Evolutionary conservation across 148 eudicot species (phyloP), one percentile per base, ranked within the genome.

Genomic region (Rhododendron mucronatum): DNA sequence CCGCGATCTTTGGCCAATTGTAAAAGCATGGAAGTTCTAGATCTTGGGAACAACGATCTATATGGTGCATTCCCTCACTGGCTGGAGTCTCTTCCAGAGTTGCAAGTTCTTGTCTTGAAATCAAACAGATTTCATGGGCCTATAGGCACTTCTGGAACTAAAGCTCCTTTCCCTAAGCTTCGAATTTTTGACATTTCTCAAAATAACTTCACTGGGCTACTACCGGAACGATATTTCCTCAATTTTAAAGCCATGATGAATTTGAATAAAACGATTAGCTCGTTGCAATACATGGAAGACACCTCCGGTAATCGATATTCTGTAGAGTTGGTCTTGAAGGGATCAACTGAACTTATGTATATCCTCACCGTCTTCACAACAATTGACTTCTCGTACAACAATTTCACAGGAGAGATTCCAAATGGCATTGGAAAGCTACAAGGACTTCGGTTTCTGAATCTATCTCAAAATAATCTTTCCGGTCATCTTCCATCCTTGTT

Each of bases 151-250:
- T 55, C 57, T 1, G 16, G 65, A 16, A 41, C 3, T 50, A 50
- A 44, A 33, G n/a, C 57, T 55, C 63, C 23, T 1, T 87, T 89
- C 91, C 88, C 89, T 61, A 15, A 82, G 33, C 90, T 92, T 67
- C 95, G 90, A 75, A 92, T 94, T 14, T 8, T 91, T 4, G 96
- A 94, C 75, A 83, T 94, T 12, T 89, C 93, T 28, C 87, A 76
- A 44, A 94, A 94, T 82, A 80, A 77, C 33, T 92, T 94, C 61
- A 59, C 10, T 18, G 91, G 91, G 13, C 21, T 47, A 7, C 45
- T 92, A 35, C 82, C 85, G 4, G 4, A 12, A 5, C n/a, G 15
- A 9, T 78, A 55, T 37, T 71, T 92, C 37, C 7, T 5, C 18
- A 82, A 78, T 1, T 87, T 85, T 85, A 84, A 0, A 55, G 86